Base-by-base conservation (phyloP, 139 green algal genomes). In the Volvox africanus region DNA sequence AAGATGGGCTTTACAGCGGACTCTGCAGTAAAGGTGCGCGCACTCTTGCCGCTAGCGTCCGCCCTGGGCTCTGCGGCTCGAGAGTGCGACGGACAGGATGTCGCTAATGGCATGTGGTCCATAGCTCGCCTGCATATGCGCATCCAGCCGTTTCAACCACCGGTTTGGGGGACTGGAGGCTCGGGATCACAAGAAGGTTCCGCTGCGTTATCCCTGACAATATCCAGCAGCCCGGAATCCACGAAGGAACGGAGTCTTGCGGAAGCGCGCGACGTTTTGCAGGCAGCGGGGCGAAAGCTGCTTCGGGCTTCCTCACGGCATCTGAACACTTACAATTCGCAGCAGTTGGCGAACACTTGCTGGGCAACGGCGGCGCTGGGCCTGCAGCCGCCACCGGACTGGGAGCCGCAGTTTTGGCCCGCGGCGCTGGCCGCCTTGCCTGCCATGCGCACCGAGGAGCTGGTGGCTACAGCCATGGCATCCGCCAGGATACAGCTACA, bases 331-430 rank as follows among this genome's bases (percentile, higher is more conserved):
- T 91, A 87, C 90, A 80, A 19, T 83, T n/a, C 84, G 13, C 75
- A 91, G 62, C 84, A 93, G 76, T 78, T 93, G 9, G 77, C 90
- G 6, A 91, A 91, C 90, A 85, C 77, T 0, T 30, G 50, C n/a
- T 93, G 90, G 90, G 90, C 75, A 2, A 50, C 87, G 14, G 90
- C 36, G 32, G 19, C 12, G n/a, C 90, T 93, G 30, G 61, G 36
- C 35, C 61, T 93, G n/a, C 6, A 2, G 77, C 84, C 84, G 30
- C 55, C 84, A 20, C 44, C 82, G 0, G 62, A 73, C 32, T 93
- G 90, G 90, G 24, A 19, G 28, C 76, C 76, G 61, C 20, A 73
- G 37, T 88, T 91, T 62, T 90, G 86, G 86, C 86, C 71, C 5
- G 50, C 86, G 0, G 73, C 73, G 14, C 24, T n/a, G 50, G 71